phyloP scores from a whole-genome alignment of 371 early-diverging fungal species.

The Nosema muscidifuracis region DNA sequence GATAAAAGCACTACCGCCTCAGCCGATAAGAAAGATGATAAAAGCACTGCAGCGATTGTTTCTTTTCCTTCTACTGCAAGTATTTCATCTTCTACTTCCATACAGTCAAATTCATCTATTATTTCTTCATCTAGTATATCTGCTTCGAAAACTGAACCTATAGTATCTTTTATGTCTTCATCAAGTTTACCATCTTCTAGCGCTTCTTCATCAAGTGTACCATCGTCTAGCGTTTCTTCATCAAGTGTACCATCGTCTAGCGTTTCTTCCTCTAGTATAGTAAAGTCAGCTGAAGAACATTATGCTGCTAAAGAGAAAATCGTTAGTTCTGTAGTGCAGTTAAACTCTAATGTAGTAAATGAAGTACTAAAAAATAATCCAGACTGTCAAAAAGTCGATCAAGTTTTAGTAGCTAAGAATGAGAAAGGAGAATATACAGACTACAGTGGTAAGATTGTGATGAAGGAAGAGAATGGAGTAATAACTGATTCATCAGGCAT shows the following conservation, averaged over 20 bases:
- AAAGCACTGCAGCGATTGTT: too few species aligned
- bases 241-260: neutral
- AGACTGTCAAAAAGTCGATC: constrained; percentile 44
- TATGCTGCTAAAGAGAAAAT: constrained; percentile 11
- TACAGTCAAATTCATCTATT: neutral
- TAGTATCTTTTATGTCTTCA: neutral
- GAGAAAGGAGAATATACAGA: constrained; percentile 52
- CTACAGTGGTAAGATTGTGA: constrained; percentile 47
- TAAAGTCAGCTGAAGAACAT: neutral
- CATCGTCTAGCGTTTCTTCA: too few species aligned
- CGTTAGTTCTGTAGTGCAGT: constrained; percentile 10
- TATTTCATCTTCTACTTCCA: neutral
- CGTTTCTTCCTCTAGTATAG: neutral
- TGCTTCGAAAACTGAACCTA: constrained; percentile 9
- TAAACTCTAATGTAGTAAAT: constrained; percentile 22
- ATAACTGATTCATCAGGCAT: constrained; percentile 58
- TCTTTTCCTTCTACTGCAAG: neutral
- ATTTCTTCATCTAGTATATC: neutral
- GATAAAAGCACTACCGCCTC: too few species aligned
- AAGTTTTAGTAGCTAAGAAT: constrained; percentile 43
- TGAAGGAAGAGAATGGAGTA: constrained; percentile 53
- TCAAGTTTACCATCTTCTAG: too few species aligned
- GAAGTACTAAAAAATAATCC: constrained; percentile 32
- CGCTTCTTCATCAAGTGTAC: too few species aligned
- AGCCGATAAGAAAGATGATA: too few species aligned